These are phyloP conservation scores for Penicillium desertorum DNA, from an alignment of 495 filamentous ascomycete genomes.

Conservation along the genomic window DNA sequence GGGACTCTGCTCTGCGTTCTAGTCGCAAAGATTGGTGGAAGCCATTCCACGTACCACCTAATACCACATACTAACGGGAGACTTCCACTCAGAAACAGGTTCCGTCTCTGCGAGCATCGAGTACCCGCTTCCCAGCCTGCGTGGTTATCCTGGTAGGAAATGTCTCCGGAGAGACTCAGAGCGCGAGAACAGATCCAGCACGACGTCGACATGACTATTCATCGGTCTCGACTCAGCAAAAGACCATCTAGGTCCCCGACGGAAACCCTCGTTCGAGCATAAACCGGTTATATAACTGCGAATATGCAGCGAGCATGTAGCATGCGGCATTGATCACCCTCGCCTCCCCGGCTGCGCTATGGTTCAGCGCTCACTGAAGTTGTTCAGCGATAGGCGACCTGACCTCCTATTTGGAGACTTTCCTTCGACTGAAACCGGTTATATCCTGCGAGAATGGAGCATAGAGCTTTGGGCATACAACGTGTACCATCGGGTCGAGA, in stretches of 20 bases:
- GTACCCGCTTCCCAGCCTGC: background rate
- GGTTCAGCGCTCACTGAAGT: background rate
- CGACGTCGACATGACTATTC: background rate
- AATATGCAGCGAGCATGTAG: background rate
- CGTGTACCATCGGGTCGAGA: background rate
- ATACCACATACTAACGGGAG: background rate
- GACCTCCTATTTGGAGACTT: background rate
- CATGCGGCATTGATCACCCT: background rate
- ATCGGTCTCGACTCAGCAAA: constrained; percentile 1
- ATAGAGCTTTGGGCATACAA: background rate
- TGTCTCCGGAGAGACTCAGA: background rate
- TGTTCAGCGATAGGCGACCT: background rate
- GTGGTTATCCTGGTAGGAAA: background rate
- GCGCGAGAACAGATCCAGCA: background rate
- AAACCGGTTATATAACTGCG: background rate
- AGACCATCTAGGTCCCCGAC: background rate
- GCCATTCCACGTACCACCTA: background rate
- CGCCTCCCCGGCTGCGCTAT: background rate
- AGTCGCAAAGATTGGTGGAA: background rate
- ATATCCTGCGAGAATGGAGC: background rate
- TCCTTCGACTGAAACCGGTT: background rate
- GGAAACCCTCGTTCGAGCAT: background rate
- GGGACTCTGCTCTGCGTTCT: background rate
- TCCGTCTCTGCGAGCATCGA: background rate
- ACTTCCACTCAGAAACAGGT: background rate